Percentiles rank a stretch among this genome's conserved stretches.
Conservation (phyloP, 768 basidiomycete species). For the Mycena haematopus region DNA sequence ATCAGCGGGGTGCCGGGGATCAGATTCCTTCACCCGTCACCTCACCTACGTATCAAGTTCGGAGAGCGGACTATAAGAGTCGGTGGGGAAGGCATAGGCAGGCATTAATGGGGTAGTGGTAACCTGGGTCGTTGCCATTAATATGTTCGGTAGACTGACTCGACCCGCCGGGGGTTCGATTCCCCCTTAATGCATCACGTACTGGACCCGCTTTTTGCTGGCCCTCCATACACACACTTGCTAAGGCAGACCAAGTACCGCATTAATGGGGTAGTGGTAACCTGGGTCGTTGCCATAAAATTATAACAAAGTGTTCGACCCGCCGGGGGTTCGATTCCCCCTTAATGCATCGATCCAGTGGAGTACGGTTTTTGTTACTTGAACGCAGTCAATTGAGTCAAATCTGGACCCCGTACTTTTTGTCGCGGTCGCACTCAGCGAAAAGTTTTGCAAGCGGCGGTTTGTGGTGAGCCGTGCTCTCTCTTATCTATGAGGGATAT, state of each 20-base stretch:
- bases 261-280: constrained; percentile 56
- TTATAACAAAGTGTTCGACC: constrained; percentile 15
- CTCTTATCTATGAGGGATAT: constrained; percentile 4
- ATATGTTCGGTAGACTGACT: constrained; percentile 28
- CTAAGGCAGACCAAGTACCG: too few relatives aligned
- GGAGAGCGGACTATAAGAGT: too few relatives aligned
- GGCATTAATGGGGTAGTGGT: constrained; percentile 69
- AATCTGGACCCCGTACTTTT: too few relatives aligned
- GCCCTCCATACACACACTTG: too few relatives aligned
- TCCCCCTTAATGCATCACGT: constrained; percentile 20
- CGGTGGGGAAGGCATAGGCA: too few relatives aligned
- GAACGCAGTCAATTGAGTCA: too few relatives aligned
- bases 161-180: constrained; percentile 32
- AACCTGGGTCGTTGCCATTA: constrained; percentile 70
- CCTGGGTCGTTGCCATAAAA: constrained; percentile 64
- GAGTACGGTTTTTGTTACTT: too few relatives aligned
- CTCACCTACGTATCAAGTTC: too few relatives aligned
- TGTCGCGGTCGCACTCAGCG: too few relatives aligned
- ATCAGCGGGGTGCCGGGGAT: neutral
- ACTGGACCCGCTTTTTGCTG: too few relatives aligned
- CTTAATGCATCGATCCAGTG: constrained; percentile 6
- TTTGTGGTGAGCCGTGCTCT: constrained; percentile 64
- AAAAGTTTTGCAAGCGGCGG: constrained; percentile 56
- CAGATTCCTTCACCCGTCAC: too few relatives aligned
- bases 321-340: constrained; percentile 30